A percentile compares a stretch with the other conserved stretches of the same genome.
These are phyloP conservation scores for Colletotrichum cuscutae DNA, from an alignment of 2,329 filamentous ascomycete genomes.

Conservation along the genomic window DNA sequence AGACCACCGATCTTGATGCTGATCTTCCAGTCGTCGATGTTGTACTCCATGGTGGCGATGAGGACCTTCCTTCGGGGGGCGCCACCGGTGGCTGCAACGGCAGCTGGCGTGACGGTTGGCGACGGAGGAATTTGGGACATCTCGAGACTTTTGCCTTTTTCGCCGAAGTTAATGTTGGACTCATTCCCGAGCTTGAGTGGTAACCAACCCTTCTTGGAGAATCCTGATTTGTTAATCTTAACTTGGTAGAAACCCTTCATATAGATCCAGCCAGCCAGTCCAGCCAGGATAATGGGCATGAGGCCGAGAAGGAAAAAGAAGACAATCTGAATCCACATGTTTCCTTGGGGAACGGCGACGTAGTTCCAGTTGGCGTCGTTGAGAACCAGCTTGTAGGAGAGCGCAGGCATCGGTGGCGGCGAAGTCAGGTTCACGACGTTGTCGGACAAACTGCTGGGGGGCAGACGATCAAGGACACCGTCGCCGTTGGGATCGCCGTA, in stretches of 20 bases:
- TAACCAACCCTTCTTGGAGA: conserved; percentile 39
- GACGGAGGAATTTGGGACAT: conserved; percentile 34
- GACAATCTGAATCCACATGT: conserved; percentile 60
- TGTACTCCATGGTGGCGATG: conserved; percentile 78
- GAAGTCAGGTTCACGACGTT: conserved; percentile 69
- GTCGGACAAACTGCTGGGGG: conserved; percentile 65
- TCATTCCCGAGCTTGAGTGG: conserved; percentile 42
- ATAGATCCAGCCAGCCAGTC: conserved; percentile 63
- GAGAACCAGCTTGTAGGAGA: conserved; percentile 64
- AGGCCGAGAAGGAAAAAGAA: conserved; percentile 63
- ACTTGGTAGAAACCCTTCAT: conserved; percentile 61
- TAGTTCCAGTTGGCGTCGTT: conserved; percentile 66
- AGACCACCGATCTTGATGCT: conserved; percentile 79
- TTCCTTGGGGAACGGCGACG: conserved; percentile 62
- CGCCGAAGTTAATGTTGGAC: conserved; percentile 46
- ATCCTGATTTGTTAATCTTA: conserved; percentile 63
- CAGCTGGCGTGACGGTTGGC: conserved; percentile 23
- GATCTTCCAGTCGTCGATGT: conserved; percentile 76
- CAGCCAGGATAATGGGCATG: conserved; percentile 61
- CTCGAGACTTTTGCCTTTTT: conserved; percentile 39
- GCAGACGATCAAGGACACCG: conserved; percentile 69
- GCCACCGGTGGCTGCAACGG: conserved; percentile 34
- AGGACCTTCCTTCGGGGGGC: conserved; percentile 64
- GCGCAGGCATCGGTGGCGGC: conserved; percentile 60
- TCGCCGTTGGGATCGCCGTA: conserved; percentile 73